These are phyloP conservation scores for Gigaspora rosea DNA, from an alignment of 192 early-diverging fungal species.

Conservation along the genomic window DNA sequence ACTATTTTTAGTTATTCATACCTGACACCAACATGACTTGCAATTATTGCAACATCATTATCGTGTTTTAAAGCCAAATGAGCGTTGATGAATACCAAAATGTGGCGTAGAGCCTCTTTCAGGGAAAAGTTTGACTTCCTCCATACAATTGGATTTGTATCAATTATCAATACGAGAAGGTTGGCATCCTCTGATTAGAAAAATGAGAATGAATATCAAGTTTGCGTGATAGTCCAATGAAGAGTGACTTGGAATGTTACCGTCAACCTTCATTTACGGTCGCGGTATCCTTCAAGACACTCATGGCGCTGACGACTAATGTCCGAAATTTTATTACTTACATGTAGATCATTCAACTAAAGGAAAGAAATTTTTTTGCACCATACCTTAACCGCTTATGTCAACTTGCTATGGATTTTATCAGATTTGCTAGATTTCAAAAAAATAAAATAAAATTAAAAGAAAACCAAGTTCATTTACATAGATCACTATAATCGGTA, in stretches of 20 bases:
- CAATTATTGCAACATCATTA: constrained; percentile 86
- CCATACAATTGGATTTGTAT: constrained; percentile 82
- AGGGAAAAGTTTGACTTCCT: constrained; percentile 54
- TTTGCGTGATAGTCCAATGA: not conserved
- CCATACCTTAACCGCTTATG: too few relatives aligned
- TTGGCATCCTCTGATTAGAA: constrained; percentile 65
- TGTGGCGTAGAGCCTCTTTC: constrained; percentile 71
- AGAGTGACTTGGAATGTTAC: constrained; percentile 1
- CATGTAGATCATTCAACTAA: too few relatives aligned
- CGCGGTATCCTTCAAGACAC: not conserved
- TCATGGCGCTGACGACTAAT: not conserved
- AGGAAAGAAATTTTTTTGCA: too few relatives aligned
- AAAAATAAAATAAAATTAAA: too few relatives aligned
- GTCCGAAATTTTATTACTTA: too few relatives aligned
- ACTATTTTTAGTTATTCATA: constrained; percentile 20
- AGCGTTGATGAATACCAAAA: constrained; percentile 89
- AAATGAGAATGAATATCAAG: not conserved
- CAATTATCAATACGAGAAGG: constrained; percentile 80
- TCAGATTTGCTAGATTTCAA: too few relatives aligned
- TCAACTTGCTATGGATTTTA: too few relatives aligned
- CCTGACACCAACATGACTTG: constrained; percentile 64
- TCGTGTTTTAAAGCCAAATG: constrained; percentile 88
- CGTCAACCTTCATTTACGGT: constrained; percentile 22
- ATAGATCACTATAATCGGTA: too few relatives aligned
- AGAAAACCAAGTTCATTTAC: too few relatives aligned